Evolutionary conservation across 2,329 filamentous ascomycete genomes (phyloP).

Genomic region (Penicillium sp.): DNA sequence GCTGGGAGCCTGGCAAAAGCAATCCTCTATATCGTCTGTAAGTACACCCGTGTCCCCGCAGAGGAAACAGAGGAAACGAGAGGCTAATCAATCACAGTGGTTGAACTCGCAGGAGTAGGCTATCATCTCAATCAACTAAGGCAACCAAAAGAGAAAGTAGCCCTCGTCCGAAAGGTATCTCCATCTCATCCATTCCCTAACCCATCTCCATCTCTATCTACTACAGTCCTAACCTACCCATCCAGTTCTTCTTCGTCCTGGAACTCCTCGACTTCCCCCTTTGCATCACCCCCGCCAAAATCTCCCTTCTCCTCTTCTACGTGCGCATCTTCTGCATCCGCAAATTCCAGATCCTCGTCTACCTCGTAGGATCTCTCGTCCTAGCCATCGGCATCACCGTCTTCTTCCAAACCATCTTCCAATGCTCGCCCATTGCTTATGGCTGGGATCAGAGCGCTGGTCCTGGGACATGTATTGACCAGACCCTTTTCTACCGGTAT

Average conservation of each 20-base stretch:
- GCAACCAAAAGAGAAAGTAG: conserved; percentile 16
- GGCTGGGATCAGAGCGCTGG: conserved; percentile 25
- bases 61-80: neutral
- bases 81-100: conserved; percentile 19
- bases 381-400: conserved; percentile 27
- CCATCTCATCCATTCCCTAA: neutral
- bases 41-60: conserved; percentile 3
- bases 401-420: conserved; percentile 33
- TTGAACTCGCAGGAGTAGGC: conserved; percentile 26
- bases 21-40: conserved; percentile 31
- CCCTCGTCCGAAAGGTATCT: conserved; percentile 27
- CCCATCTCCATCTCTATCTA: neutral
- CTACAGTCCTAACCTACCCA: neutral
- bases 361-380: conserved; percentile 28
- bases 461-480: conserved; percentile 28
- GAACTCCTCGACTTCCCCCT: conserved; percentile 34
- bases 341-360: conserved; percentile 27
- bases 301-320: conserved; percentile 37
- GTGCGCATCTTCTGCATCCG: conserved; percentile 31
- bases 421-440: conserved; percentile 31
- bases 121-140: conserved; percentile 22
- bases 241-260: conserved; percentile 19
- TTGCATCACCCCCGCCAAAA: conserved; percentile 33
- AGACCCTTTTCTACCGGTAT: conserved; percentile 28
- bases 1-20: conserved; percentile 27